Evolutionary conservation across 768 basidiomycete species (phyloP).

Genomic region (Clitopilus passeckerianus): DNA sequence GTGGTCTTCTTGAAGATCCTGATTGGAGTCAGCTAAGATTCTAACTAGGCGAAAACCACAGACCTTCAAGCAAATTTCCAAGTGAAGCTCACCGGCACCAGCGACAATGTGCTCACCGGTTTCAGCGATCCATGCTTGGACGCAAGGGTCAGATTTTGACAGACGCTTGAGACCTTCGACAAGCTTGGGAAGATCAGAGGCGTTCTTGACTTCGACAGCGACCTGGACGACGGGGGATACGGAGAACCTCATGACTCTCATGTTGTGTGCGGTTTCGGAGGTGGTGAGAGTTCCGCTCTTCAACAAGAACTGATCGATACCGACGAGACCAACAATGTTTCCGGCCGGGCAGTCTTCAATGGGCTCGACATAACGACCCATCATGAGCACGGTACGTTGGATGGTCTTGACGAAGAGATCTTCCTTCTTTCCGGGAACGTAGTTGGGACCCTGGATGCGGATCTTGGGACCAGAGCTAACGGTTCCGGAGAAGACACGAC

Average conservation of each 20-base stretch:
- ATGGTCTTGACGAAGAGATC: conserved; percentile 97
- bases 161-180: conserved; percentile 99
- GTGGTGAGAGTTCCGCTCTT: conserved; percentile 98
- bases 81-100: conserved; percentile 97
- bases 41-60: conserved; percentile 3
- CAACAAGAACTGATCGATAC: conserved; percentile 99
- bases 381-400: conserved; percentile 99
- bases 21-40: background rate
- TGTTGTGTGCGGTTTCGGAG: conserved; percentile 99
- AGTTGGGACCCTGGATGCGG: conserved; percentile 99
- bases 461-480: conserved; percentile 97
- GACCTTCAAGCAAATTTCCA: conserved; percentile 99
- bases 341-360: conserved; percentile 99
- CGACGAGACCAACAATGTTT: conserved; percentile 98
- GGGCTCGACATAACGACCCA: conserved; percentile 98
- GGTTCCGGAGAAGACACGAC: conserved; percentile 99
- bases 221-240: conserved; percentile 99
- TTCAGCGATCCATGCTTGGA: conserved; percentile 89
- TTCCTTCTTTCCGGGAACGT: conserved; percentile 96
- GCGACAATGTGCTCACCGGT: conserved; percentile 98
- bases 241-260: conserved; percentile 99
- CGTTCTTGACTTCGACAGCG: conserved; percentile 99
- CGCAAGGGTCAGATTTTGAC: conserved; percentile 99
- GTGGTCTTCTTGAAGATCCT: conserved; percentile 99
- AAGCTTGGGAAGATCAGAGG: conserved; percentile 97